Evolutionary conservation across 306 rosid genomes (phyloP).

Genomic region (Crotalaria pallida): DNA sequence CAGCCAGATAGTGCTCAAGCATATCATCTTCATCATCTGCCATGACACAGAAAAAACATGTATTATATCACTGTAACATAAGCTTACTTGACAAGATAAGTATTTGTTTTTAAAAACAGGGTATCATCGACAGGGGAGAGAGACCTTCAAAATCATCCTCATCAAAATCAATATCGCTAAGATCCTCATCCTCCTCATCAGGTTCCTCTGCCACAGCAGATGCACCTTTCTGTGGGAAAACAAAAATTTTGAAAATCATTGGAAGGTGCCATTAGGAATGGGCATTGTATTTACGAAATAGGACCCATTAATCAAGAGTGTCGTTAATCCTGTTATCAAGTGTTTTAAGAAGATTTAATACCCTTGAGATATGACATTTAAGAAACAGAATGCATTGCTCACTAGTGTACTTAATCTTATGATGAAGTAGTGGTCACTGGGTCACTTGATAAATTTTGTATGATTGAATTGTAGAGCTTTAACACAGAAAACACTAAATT

Average conservation of each 20-base stretch:
- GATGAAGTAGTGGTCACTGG: not conserved
- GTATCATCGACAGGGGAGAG: not conserved
- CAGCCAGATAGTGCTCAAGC: constrained; percentile 97
- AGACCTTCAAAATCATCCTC: constrained; percentile 94
- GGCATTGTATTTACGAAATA: not conserved
- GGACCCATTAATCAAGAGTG: not conserved
- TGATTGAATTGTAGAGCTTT: not conserved
- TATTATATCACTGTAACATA: not conserved
- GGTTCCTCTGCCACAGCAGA: constrained; percentile 51
- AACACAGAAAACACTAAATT: not conserved
- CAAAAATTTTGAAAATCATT: constrained; percentile 4
- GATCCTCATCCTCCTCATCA: constrained; percentile 68
- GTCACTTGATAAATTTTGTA: not conserved
- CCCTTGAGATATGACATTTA: not conserved
- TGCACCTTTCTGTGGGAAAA: constrained; percentile 60
- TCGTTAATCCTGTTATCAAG: not conserved
- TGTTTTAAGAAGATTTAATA: not conserved
- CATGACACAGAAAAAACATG: constrained; percentile 16
- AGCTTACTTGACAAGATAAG: not conserved
- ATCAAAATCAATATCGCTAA: constrained; percentile 65
- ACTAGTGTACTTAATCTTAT: not conserved
- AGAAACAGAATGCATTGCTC: not conserved
- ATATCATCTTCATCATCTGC: constrained; percentile 97
- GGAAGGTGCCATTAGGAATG: not conserved
- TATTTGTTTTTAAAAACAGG: not conserved